phyloP scores from a whole-genome alignment of 345 rosid genomes.

The Syzygium grande region DNA sequence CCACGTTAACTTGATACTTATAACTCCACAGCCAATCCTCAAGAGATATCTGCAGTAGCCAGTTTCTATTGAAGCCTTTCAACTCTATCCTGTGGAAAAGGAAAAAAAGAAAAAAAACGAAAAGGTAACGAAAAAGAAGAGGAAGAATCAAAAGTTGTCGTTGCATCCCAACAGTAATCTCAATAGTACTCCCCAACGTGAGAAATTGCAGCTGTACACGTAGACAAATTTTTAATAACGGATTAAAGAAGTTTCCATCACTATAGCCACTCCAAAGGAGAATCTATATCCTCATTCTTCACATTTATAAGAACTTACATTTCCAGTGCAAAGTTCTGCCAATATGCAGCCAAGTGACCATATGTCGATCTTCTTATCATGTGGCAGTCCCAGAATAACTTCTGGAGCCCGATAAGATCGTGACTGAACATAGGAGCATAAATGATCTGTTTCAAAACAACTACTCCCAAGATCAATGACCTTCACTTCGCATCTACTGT shows the following conservation, averaged over 20 bases:
- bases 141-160: background rate
- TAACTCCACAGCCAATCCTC: background rate
- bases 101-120: no score
- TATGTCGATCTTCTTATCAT: slow-evolving; percentile 91
- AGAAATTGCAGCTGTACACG: background rate
- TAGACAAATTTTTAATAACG: background rate
- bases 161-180: background rate
- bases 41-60: background rate
- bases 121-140: background rate
- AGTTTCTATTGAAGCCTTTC: background rate
- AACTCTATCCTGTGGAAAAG: background rate
- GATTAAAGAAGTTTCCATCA: background rate
- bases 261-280: background rate
- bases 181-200: background rate
- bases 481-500: slow-evolving; percentile 97
- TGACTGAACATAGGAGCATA: slow-evolving; percentile 98
- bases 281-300: background rate
- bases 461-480: slow-evolving; percentile 99
- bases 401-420: slow-evolving; percentile 98
- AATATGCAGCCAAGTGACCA: slow-evolving; percentile 99
- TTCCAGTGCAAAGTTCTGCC: slow-evolving; percentile 97
- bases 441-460: no score
- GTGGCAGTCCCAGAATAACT: slow-evolving; percentile 89
- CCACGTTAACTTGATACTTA: background rate
- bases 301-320: slow-evolving; percentile 45